phyloP scores from a whole-genome alignment of 2,329 filamentous ascomycete genomes.

The Proliferodiscus dingleyae region DNA sequence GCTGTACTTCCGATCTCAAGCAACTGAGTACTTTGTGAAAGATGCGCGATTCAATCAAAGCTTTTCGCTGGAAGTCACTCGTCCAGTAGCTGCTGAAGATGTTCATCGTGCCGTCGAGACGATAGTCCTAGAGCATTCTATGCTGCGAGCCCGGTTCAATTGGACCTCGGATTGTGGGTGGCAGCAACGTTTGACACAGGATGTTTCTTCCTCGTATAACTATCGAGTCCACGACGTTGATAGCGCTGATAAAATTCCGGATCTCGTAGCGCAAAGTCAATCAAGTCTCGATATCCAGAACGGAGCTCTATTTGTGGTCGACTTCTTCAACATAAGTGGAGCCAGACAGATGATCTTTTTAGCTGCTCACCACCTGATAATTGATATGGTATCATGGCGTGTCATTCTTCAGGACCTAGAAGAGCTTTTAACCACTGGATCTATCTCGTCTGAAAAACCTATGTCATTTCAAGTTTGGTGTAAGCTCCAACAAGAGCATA shows the following conservation, averaged over 20 bases:
- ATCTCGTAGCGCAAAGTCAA: conserved; percentile 3
- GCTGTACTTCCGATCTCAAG: conserved; percentile 18
- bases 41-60: conserved; percentile 24
- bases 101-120: conserved; percentile 25
- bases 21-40: conserved; percentile 3
- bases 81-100: neutral
- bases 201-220: conserved; percentile 9
- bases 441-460: neutral
- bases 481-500: conserved; percentile 30
- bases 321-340: conserved; percentile 10
- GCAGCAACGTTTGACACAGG: conserved; percentile 24
- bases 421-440: conserved; percentile 22
- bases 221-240: neutral
- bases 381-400: conserved; percentile 36
- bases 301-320: conserved; percentile 14
- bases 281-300: conserved; percentile 5
- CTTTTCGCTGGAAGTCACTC: conserved; percentile 13
- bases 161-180: conserved; percentile 26
- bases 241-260: conserved; percentile 1
- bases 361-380: conserved; percentile 18
- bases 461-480: conserved; percentile 35
- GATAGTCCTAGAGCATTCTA: conserved; percentile 33
- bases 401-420: conserved; percentile 35
- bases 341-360: conserved; percentile 9
- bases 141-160: conserved; percentile 35